Percentiles rank a stretch among this genome's conserved stretches.
phyloP scores from a whole-genome alignment of 2,329 filamentous ascomycete species.

The Westerdykella ornata region DNA sequence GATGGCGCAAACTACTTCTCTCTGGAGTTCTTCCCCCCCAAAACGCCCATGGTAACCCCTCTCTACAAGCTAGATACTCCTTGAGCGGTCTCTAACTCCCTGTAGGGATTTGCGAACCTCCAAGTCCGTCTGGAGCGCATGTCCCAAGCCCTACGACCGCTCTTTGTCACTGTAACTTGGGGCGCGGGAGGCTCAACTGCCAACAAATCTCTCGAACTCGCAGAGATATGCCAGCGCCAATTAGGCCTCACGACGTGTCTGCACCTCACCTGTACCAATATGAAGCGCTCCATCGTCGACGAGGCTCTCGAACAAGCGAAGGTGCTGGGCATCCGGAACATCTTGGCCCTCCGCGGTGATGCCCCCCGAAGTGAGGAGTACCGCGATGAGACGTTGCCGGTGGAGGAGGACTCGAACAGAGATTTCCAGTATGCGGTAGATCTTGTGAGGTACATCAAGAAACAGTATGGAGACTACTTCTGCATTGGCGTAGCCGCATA shows the following conservation, averaged over 20 bases:
- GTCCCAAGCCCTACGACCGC: conserved; percentile 79
- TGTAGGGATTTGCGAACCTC: conserved; percentile 78
- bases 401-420: conserved; percentile 57
- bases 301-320: conserved; percentile 87
- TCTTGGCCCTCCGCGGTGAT: conserved; percentile 84
- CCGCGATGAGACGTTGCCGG: conserved; percentile 56
- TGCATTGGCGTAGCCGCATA: conserved; percentile 93
- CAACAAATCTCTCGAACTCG: conserved; percentile 83
- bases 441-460: conserved; percentile 80
- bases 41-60: conserved; percentile 69
- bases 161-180: conserved; percentile 98
- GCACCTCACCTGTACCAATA: conserved; percentile 96
- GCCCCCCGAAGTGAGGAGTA: conserved; percentile 88
- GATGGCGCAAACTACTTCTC: conserved; percentile 82
- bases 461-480: conserved; percentile 86
- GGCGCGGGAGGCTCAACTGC: conserved; percentile 91
- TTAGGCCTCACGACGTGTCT: conserved; percentile 89
- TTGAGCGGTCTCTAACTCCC: conserved; percentile 7
- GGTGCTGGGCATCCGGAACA: conserved; percentile 84
- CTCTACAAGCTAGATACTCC: conserved; percentile 10
- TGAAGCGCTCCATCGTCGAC: conserved; percentile 80
- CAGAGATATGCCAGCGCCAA: conserved; percentile 90
- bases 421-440: conserved; percentile 88
- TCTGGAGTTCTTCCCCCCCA: conserved; percentile 98
- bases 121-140: conserved; percentile 90